phyloP scores from a whole-genome alignment of 2,329 filamentous ascomycete species.

The Exophiala spinifera region DNA sequence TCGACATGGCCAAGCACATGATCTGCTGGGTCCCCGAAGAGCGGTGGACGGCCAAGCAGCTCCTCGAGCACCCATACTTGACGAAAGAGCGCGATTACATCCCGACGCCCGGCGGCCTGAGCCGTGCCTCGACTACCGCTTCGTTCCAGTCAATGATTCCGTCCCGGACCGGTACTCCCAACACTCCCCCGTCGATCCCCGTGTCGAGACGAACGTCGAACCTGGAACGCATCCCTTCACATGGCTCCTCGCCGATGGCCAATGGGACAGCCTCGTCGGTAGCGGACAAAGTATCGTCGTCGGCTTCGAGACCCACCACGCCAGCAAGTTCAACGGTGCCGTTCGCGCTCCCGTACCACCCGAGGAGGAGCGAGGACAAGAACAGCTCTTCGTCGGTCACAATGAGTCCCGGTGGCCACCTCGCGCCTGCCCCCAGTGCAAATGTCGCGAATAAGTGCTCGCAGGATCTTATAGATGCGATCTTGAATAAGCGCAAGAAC shows the following conservation, averaged over 20 bases:
- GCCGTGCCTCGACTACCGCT: slow-evolving; percentile 21
- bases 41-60: slow-evolving; percentile 36
- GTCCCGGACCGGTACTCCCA: slow-evolving; percentile 17
- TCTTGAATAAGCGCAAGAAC: slow-evolving; percentile 16
- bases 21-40: slow-evolving; percentile 37
- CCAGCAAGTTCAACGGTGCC: neutral
- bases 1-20: slow-evolving; percentile 37
- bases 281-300: neutral
- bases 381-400: slow-evolving; percentile 2
- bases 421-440: neutral
- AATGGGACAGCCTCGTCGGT: neutral
- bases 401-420: neutral
- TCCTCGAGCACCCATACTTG: slow-evolving; percentile 39
- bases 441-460: slow-evolving; percentile 13
- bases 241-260: neutral
- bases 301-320: neutral
- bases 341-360: neutral
- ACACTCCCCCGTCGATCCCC: slow-evolving; percentile 7
- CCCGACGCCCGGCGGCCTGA: slow-evolving; percentile 13
- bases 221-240: neutral
- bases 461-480: slow-evolving; percentile 20
- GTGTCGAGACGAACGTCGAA: slow-evolving; percentile 3
- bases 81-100: slow-evolving; percentile 23
- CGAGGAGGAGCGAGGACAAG: slow-evolving; percentile 6
- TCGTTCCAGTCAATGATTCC: slow-evolving; percentile 18